Evolutionary conservation across 1,284 basidiomycete genomes (phyloP).

Genomic region (Waitea zeae): DNA sequence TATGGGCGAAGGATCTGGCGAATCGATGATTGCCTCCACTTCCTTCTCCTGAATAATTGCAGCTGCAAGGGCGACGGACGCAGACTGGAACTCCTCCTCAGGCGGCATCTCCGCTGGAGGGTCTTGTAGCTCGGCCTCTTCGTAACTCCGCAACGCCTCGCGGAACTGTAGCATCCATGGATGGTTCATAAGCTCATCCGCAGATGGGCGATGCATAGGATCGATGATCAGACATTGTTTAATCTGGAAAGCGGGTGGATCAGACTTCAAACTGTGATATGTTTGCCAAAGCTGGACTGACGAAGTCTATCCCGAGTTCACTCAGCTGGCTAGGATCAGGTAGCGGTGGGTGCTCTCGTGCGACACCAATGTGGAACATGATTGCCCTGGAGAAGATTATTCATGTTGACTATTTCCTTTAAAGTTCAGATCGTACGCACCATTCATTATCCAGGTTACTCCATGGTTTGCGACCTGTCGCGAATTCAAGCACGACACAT

Average conservation of each 20-base stretch:
- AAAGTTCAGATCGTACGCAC: slow-evolving; percentile 29
- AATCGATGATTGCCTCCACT: slow-evolving; percentile 29
- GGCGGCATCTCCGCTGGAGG: slow-evolving; percentile 26
- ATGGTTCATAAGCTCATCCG: slow-evolving; percentile 75
- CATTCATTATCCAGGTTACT: slow-evolving; percentile 98
- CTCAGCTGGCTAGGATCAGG: slow-evolving; percentile 87
- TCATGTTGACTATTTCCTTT: slow-evolving; percentile 1
- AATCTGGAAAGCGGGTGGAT: slow-evolving; percentile 21
- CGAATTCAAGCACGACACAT: slow-evolving; percentile 92
- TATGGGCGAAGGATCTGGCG: background rate
- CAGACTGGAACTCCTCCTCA: slow-evolving; percentile 29
- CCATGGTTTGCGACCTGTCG: slow-evolving; percentile 95
- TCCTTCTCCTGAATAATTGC: slow-evolving; percentile 42
- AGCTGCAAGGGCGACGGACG: slow-evolving; percentile 36
- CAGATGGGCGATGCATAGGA: slow-evolving; percentile 70
- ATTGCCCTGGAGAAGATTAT: slow-evolving; percentile 81
- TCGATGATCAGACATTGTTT: slow-evolving; percentile 86
- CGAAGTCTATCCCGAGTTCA: slow-evolving; percentile 80
- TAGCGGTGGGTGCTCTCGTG: slow-evolving; percentile 90
- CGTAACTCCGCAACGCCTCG: slow-evolving; percentile 46
- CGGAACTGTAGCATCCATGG: slow-evolving; percentile 81
- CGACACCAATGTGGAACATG: slow-evolving; percentile 98
- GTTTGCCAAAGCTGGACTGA: background rate
- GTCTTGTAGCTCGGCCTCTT: slow-evolving; percentile 41
- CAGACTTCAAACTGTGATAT: background rate